Evolutionary conservation across 2,329 filamentous ascomycete genomes (phyloP).

Genomic region (Sclerotinia sclerotiorum): DNA sequence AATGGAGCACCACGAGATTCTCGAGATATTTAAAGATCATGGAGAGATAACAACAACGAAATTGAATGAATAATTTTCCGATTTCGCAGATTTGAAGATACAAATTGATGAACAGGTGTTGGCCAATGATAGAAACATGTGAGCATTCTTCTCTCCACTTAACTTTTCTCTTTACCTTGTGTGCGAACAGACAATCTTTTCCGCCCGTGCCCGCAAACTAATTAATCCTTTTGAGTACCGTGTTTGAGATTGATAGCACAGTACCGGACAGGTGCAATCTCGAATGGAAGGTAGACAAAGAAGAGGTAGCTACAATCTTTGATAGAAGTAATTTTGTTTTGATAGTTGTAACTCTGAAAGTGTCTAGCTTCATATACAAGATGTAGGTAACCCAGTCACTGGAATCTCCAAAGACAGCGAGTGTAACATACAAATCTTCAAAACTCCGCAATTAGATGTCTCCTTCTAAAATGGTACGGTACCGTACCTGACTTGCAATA

Average conservation of each 20-base stretch:
- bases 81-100: slow-evolving; percentile 4
- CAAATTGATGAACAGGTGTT: neutral
- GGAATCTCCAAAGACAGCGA: neutral
- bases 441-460: neutral
- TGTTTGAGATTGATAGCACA: slow-evolving; percentile 19
- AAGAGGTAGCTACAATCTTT: neutral
- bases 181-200: slow-evolving; percentile 5
- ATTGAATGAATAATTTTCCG: slow-evolving; percentile 5
- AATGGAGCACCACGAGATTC: slow-evolving; percentile 14
- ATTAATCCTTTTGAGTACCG: slow-evolving; percentile 8
- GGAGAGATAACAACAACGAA: slow-evolving; percentile 3
- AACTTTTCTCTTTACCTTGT: neutral
- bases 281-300: neutral
- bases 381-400: neutral
- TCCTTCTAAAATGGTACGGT: slow-evolving; percentile 1
- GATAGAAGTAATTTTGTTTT: neutral
- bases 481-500: neutral
- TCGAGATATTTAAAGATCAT: slow-evolving; percentile 7
- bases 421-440: neutral
- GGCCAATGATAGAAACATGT: neutral
- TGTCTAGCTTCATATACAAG: neutral
- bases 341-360: neutral
- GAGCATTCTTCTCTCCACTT: neutral
- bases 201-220: slow-evolving; percentile 4
- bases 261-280: slow-evolving; percentile 10